Percentiles rank a stretch among this genome's conserved stretches.
These are phyloP conservation scores for Schizonepeta tenuifolia DNA, from an alignment of 257 asterid genomes.

Conservation along the genomic window DNA sequence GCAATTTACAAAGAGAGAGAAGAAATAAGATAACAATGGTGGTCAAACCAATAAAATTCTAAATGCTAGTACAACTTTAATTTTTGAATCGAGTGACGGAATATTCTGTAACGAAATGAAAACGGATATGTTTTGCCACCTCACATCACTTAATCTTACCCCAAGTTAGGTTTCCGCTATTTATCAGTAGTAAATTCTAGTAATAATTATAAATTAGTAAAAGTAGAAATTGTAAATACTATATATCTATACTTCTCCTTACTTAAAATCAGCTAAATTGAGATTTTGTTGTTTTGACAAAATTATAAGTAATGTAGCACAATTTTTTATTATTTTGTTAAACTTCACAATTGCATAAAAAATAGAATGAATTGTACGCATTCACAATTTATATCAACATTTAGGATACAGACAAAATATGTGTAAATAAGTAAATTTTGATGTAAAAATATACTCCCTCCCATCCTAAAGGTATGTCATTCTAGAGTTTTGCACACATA, in stretches of 20 bases:
- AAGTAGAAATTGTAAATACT: background rate
- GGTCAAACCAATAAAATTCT: slow-evolving; percentile 18
- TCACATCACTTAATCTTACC: background rate
- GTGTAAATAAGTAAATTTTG: too few species aligned
- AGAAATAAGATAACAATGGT: slow-evolving; percentile 5
- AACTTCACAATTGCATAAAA: too few species aligned
- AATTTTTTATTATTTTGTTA: too few species aligned
- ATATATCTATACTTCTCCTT: too few species aligned
- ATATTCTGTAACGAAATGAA: slow-evolving; percentile 25
- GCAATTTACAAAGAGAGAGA: slow-evolving; percentile 2
- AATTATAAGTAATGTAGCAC: too few species aligned
- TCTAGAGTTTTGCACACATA: too few species aligned
- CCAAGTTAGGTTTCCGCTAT: background rate
- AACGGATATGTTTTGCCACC: slow-evolving; percentile 20
- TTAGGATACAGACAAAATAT: too few species aligned
- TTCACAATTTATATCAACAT: too few species aligned
- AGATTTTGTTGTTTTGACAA: too few species aligned
- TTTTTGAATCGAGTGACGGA: background rate
- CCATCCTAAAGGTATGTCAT: too few species aligned
- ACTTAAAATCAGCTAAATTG: background rate
- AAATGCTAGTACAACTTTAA: background rate
- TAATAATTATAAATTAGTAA: background rate
- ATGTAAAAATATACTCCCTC: too few species aligned
- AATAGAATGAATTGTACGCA: too few species aligned
- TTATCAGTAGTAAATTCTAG: background rate